phyloP scores from a whole-genome alignment of 352 stramenopile genomes.

The Saprolegnia diclina region DNA sequence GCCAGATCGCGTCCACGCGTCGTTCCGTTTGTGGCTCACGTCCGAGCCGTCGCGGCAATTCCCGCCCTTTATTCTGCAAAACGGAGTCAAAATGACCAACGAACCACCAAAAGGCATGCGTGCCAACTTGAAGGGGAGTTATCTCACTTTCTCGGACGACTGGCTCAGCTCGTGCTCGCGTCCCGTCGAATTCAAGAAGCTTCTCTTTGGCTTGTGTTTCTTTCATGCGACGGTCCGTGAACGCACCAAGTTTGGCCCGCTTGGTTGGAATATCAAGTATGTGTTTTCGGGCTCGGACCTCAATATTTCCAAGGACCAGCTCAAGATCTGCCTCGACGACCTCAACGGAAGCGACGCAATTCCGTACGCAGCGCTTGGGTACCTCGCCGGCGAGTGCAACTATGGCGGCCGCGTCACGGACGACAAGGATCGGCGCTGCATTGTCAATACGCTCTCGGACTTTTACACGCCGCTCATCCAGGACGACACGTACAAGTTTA shows the following conservation, averaged over 20 bases:
- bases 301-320: constrained; percentile 80
- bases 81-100: constrained; percentile 94
- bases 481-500: constrained; percentile 72
- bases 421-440: constrained; percentile 88
- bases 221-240: constrained; percentile 88
- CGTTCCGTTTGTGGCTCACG: constrained; percentile 93
- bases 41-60: constrained; percentile 91
- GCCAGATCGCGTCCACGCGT: constrained; percentile 85
- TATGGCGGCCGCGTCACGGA: constrained; percentile 93
- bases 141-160: constrained; percentile 67
- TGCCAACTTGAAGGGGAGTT: constrained; percentile 91
- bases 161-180: constrained; percentile 67
- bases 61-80: constrained; percentile 91
- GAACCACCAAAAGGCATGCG: constrained; percentile 93
- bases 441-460: constrained; percentile 79
- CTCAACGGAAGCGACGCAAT: constrained; percentile 52
- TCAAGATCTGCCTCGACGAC: constrained; percentile 79
- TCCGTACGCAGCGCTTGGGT: constrained; percentile 88
- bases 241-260: constrained; percentile 76
- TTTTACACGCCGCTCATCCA: constrained; percentile 81
- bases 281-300: constrained; percentile 80
- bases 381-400: constrained; percentile 92
- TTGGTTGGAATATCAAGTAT: constrained; percentile 88
- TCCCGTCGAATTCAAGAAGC: constrained; percentile 68
- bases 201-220: constrained; percentile 87